Conservation (phyloP, 306 rosid species). For the Gillenia trifoliata region DNA sequence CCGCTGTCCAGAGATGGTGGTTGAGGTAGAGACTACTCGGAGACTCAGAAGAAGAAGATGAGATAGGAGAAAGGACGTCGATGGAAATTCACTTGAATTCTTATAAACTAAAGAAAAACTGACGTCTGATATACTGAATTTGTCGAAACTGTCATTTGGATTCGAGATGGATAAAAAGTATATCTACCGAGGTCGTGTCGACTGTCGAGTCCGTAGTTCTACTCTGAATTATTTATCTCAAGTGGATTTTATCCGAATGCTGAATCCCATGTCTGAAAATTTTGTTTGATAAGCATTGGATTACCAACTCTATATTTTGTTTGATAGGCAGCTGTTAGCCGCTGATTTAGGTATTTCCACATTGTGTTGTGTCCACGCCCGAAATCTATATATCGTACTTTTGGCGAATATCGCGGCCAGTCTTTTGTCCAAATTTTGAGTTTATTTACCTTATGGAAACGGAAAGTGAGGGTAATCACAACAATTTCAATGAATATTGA, state of each 20-base stretch:
- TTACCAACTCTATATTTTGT: too few species aligned
- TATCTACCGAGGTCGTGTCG: conserved; percentile 14
- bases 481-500: too few species aligned
- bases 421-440: too few species aligned
- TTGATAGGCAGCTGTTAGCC: too few species aligned
- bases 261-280: background rate
- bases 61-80: background rate
- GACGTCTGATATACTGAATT: conserved; percentile 16
- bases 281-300: background rate
- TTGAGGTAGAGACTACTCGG: conserved; percentile 46
- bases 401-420: too few species aligned
- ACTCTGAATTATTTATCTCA: background rate
- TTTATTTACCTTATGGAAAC: too few species aligned
- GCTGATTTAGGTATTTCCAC: too few species aligned
- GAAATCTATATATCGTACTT: too few species aligned
- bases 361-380: too few species aligned
- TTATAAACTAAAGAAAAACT: conserved; percentile 6
- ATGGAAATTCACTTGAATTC: background rate
- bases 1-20: conserved; percentile 91
- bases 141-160: conserved; percentile 22
- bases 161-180: conserved; percentile 2
- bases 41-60: conserved; percentile 1
- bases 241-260: background rate
- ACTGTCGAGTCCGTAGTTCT: background rate
- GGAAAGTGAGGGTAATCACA: too few species aligned